phyloP scores from a whole-genome alignment of 2,329 filamentous ascomycete genomes.

The Uncinocarpus reesii region DNA sequence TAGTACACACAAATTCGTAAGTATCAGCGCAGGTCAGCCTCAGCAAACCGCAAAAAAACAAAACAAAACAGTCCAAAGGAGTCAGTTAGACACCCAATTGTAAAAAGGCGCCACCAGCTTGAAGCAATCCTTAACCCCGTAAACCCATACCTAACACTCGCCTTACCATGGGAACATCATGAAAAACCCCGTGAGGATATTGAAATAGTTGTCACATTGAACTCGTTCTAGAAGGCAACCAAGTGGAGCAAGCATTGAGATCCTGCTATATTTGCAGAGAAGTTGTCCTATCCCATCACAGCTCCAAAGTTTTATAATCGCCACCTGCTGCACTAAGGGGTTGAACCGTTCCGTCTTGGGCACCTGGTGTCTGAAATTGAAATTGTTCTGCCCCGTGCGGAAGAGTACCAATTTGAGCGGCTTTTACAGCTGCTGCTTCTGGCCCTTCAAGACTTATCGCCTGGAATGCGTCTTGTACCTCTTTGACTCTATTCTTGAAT shows the following conservation, averaged over 20 bases:
- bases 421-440: constrained; percentile 33
- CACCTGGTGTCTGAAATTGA: constrained; percentile 32
- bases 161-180: constrained; percentile 5
- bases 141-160: constrained; percentile 5
- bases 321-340: constrained; percentile 35
- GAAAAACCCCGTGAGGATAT: not conserved
- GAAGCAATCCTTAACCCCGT: constrained; percentile 7
- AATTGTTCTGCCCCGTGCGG: constrained; percentile 31
- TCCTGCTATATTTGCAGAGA: not conserved
- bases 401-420: constrained; percentile 27
- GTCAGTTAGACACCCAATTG: not conserved
- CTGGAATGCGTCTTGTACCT: constrained; percentile 63
- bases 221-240: too few species aligned
- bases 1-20: not conserved
- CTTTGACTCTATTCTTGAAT: constrained; percentile 77
- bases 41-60: not conserved
- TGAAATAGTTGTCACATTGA: not conserved
- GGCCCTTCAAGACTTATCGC: constrained; percentile 34
- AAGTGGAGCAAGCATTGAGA: too few species aligned
- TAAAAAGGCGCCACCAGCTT: constrained; percentile 9
- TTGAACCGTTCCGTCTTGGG: constrained; percentile 23
- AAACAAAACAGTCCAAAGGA: not conserved
- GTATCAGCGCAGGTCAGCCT: not conserved
- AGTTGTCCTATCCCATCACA: constrained; percentile 22
- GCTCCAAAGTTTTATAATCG: constrained; percentile 35